These are phyloP conservation scores for Syncephalastrum sp. DNA, from an alignment of 371 early-diverging fungal genomes.

Conservation along the genomic window DNA sequence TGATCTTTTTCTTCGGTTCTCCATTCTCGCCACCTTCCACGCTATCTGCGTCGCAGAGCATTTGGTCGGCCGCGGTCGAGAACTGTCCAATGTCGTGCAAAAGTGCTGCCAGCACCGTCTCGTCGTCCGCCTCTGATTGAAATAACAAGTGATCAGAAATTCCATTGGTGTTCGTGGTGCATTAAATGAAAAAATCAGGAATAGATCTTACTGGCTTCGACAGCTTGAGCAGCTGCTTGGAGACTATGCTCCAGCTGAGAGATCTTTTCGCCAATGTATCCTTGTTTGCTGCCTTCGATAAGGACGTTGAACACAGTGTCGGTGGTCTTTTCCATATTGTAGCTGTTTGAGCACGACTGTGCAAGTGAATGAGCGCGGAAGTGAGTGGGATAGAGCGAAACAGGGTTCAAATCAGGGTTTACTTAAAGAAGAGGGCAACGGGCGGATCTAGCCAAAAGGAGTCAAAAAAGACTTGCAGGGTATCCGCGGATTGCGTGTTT, in stretches of 20 bases:
- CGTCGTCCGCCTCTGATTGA: conserved; percentile 40
- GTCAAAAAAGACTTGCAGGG: too few species aligned
- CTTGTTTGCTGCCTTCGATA: conserved; percentile 47
- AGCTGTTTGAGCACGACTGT: too few species aligned
- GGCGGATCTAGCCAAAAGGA: too few species aligned
- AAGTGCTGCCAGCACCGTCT: conserved; percentile 51
- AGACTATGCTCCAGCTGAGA: conserved; percentile 56
- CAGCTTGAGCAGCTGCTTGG: conserved; percentile 49
- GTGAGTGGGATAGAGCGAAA: not conserved
- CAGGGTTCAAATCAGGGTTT: conserved; percentile 1
- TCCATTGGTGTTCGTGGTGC: not conserved
- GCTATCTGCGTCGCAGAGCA: conserved; percentile 40
- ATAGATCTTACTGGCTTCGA: conserved; percentile 23
- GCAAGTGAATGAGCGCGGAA: not conserved
- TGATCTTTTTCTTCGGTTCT: conserved; percentile 11
- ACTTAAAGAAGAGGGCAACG: not conserved
- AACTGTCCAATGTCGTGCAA: conserved; percentile 63
- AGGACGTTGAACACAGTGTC: conserved; percentile 42
- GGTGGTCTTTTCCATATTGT: conserved; percentile 9
- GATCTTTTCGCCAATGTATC: conserved; percentile 54
- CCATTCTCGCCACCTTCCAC: conserved; percentile 22
- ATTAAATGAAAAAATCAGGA: not conserved
- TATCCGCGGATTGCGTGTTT: too few species aligned
- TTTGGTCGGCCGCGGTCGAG: conserved; percentile 41
- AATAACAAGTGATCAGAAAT: not conserved